Conservation (phyloP, 2,329 filamentous ascomycete genomes). For the Aspergillus pseudotamarii region DNA sequence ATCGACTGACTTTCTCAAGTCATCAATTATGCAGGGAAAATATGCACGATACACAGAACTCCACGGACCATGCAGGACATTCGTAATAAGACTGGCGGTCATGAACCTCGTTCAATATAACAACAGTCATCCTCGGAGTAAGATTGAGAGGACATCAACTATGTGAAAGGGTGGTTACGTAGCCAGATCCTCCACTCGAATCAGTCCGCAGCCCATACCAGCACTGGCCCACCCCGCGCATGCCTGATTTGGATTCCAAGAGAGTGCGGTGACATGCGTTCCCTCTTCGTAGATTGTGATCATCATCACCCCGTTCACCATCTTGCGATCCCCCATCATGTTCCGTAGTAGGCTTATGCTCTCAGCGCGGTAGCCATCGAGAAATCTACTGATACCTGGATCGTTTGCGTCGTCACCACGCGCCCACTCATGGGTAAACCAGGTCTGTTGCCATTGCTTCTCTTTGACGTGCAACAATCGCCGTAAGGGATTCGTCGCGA, state of each 20-base stretch:
- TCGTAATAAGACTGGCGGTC: slow-evolving; percentile 2
- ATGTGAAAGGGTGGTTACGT: slow-evolving; percentile 3
- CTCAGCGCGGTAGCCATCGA: slow-evolving; percentile 48
- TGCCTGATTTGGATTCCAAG: slow-evolving; percentile 70
- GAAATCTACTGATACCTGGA: slow-evolving; percentile 45
- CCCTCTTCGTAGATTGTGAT: slow-evolving; percentile 62
- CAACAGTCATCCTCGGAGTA: background rate
- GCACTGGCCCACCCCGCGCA: slow-evolving; percentile 69
- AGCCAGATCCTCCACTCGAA: slow-evolving; percentile 68
- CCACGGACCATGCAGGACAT: background rate
- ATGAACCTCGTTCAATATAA: background rate
- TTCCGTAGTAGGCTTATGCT: slow-evolving; percentile 35
- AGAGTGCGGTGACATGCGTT: slow-evolving; percentile 63
- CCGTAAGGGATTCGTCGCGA: slow-evolving; percentile 55
- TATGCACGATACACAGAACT: background rate
- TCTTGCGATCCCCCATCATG: slow-evolving; percentile 33
- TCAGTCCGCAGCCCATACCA: slow-evolving; percentile 67
- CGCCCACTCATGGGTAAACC: slow-evolving; percentile 62
- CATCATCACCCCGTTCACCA: slow-evolving; percentile 35
- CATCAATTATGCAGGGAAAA: background rate
- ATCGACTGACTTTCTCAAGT: too few relatives aligned
- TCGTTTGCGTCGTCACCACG: slow-evolving; percentile 28
- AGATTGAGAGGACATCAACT: background rate
- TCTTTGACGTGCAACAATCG: slow-evolving; percentile 55
- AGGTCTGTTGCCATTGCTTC: slow-evolving; percentile 56